These are phyloP conservation scores for Aspergillus baeticus DNA, from an alignment of 495 filamentous ascomycete species.

Conservation along the genomic window DNA sequence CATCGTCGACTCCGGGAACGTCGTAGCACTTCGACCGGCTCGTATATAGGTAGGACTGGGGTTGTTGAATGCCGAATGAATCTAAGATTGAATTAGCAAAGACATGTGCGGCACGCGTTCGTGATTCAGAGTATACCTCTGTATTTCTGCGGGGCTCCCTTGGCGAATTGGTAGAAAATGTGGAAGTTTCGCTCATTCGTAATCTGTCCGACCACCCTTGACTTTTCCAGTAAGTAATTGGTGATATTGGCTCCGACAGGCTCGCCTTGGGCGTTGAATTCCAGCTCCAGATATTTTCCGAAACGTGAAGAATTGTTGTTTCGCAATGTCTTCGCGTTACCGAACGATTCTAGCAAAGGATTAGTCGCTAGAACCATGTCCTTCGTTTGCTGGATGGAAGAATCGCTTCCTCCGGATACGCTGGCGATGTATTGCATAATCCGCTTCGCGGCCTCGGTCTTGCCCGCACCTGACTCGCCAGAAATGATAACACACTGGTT, in stretches of 20 bases:
- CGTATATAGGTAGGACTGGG: slow-evolving; percentile 93
- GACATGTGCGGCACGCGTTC: background rate
- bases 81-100: slow-evolving; percentile 40
- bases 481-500: slow-evolving; percentile 99
- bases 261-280: slow-evolving; percentile 92
- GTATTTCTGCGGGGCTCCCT: slow-evolving; percentile 84
- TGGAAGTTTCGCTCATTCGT: slow-evolving; percentile 96
- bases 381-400: slow-evolving; percentile 95
- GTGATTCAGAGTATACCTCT: slow-evolving; percentile 46
- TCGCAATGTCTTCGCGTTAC: slow-evolving; percentile 94
- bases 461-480: slow-evolving; percentile 96
- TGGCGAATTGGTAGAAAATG: slow-evolving; percentile 99
- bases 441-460: slow-evolving; percentile 98
- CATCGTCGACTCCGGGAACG: slow-evolving; percentile 89
- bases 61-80: slow-evolving; percentile 83
- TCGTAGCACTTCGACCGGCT: slow-evolving; percentile 91
- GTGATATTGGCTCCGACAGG: slow-evolving; percentile 97
- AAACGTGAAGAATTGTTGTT: slow-evolving; percentile 99
- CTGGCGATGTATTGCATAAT: slow-evolving; percentile 99
- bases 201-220: slow-evolving; percentile 94
- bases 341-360: slow-evolving; percentile 94
- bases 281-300: slow-evolving; percentile 96
- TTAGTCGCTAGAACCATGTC: slow-evolving; percentile 99
- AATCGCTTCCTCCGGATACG: slow-evolving; percentile 84
- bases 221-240: slow-evolving; percentile 96